phyloP scores from a whole-genome alignment of 768 basidiomycete genomes.

The Panaeolus papilionaceus region DNA sequence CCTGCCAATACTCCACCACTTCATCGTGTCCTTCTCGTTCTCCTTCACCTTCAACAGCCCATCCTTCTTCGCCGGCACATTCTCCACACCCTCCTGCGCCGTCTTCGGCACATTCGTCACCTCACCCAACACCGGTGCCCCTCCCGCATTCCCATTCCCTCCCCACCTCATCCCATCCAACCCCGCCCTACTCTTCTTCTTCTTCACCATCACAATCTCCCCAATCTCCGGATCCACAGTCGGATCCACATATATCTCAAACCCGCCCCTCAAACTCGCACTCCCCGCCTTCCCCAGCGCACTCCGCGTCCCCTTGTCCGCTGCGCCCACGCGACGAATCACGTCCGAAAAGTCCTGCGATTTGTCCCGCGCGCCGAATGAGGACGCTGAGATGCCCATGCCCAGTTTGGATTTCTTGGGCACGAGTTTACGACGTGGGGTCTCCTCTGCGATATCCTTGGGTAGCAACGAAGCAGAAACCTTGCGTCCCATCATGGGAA shows the following conservation, averaged over 20 bases:
- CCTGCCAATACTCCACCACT: slow-evolving; percentile 86
- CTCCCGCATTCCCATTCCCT: slow-evolving; percentile 68
- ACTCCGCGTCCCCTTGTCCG: neutral
- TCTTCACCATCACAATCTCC: slow-evolving; percentile 77
- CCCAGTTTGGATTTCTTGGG: slow-evolving; percentile 76
- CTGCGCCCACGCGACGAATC: slow-evolving; percentile 53
- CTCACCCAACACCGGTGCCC: slow-evolving; percentile 52
- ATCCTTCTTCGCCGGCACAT: slow-evolving; percentile 28
- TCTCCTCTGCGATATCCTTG: slow-evolving; percentile 25
- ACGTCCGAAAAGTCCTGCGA: slow-evolving; percentile 66
- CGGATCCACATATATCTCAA: slow-evolving; percentile 78
- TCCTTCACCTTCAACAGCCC: slow-evolving; percentile 42
- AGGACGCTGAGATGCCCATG: slow-evolving; percentile 27
- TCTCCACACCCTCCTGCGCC: slow-evolving; percentile 20
- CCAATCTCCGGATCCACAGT: slow-evolving; percentile 67
- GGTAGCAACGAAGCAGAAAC: slow-evolving; percentile 41
- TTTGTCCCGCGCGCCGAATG: slow-evolving; percentile 36
- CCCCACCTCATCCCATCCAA: slow-evolving; percentile 67
- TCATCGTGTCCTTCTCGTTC: slow-evolving; percentile 45
- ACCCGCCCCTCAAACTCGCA: slow-evolving; percentile 49
- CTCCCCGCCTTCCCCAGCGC: slow-evolving; percentile 15
- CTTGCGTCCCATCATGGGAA: neutral
- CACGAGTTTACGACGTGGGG: slow-evolving; percentile 55
- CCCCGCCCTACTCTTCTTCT: slow-evolving; percentile 70
- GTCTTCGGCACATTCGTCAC: slow-evolving; percentile 59